phyloP scores from a whole-genome alignment of 2,329 filamentous ascomycete genomes.

The Pseudofabraea citricarpa region DNA sequence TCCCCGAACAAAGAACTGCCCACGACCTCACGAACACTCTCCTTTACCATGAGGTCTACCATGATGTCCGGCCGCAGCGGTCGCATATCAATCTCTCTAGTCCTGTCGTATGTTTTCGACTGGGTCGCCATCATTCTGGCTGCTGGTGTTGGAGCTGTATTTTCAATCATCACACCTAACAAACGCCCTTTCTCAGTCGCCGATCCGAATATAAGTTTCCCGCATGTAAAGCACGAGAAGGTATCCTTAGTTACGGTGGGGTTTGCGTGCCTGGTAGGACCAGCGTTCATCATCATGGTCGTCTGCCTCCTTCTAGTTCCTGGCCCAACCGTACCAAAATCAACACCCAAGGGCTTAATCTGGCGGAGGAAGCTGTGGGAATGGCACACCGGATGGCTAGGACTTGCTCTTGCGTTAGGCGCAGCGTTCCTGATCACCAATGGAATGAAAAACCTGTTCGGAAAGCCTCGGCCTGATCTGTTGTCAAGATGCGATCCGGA shows the following conservation, averaged over 20 bases:
- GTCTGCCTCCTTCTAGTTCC: slow-evolving; percentile 69
- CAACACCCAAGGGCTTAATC: slow-evolving; percentile 58
- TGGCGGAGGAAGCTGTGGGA: slow-evolving; percentile 89
- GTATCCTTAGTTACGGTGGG: slow-evolving; percentile 63
- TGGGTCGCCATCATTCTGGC: slow-evolving; percentile 64
- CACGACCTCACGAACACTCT: neutral
- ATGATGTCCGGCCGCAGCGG: slow-evolving; percentile 11
- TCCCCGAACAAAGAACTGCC: neutral
- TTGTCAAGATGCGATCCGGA: slow-evolving; percentile 66
- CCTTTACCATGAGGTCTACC: neutral
- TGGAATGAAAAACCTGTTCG: slow-evolving; percentile 73
- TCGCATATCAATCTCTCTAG: slow-evolving; percentile 30
- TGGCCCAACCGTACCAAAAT: slow-evolving; percentile 59
- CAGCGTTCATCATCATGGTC: slow-evolving; percentile 62
- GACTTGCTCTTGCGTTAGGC: slow-evolving; percentile 68
- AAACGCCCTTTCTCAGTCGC: slow-evolving; percentile 66
- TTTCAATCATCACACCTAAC: slow-evolving; percentile 58
- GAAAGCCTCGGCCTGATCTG: slow-evolving; percentile 60
- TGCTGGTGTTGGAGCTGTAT: slow-evolving; percentile 52
- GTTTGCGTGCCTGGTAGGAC: slow-evolving; percentile 58
- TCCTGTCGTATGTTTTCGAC: slow-evolving; percentile 67
- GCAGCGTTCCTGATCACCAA: slow-evolving; percentile 76
- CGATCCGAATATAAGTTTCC: slow-evolving; percentile 74
- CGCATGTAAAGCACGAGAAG: slow-evolving; percentile 64
- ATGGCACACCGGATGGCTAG: slow-evolving; percentile 79